Conservation (phyloP, 768 basidiomycete species). For the Rubroboletus satanas region DNA sequence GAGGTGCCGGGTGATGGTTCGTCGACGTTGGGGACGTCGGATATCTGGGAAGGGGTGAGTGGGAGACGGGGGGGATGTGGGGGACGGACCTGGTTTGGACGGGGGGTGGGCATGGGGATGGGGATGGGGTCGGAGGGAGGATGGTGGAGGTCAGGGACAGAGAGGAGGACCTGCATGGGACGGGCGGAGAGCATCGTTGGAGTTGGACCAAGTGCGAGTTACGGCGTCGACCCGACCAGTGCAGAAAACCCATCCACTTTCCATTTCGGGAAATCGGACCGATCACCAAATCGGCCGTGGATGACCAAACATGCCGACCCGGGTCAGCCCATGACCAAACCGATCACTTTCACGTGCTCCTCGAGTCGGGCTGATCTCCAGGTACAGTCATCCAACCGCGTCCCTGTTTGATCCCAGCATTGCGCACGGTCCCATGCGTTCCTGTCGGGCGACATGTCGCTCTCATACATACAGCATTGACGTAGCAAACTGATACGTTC, state of each 20-base stretch:
- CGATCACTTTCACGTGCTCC: not conserved
- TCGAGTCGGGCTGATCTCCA: too few relatives aligned
- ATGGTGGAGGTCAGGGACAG: not conserved
- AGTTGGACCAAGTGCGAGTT: conserved; percentile 1
- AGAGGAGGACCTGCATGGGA: conserved; percentile 34
- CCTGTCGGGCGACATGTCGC: too few relatives aligned
- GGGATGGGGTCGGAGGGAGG: not conserved
- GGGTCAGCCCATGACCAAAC: not conserved
- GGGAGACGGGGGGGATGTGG: not conserved
- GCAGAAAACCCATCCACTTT: not conserved
- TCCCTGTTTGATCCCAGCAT: too few relatives aligned
- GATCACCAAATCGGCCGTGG: conserved; percentile 18
- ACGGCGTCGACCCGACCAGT: not conserved
- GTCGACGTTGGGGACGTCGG: not conserved
- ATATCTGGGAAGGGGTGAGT: not conserved
- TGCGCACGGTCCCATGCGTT: not conserved
- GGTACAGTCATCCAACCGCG: too few relatives aligned
- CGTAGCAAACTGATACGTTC: not conserved
- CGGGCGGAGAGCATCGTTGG: conserved; percentile 35
- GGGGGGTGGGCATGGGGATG: not conserved
- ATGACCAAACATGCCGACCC: not conserved
- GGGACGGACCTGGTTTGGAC: not conserved
- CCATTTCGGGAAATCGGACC: conserved; percentile 22
- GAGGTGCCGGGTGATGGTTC: not conserved
- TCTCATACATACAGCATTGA: too few relatives aligned